A percentile compares a stretch with the other conserved stretches of the same genome.
These are phyloP conservation scores for Phaeolepiota aurea DNA, from an alignment of 768 basidiomycete genomes.

Conservation along the genomic window DNA sequence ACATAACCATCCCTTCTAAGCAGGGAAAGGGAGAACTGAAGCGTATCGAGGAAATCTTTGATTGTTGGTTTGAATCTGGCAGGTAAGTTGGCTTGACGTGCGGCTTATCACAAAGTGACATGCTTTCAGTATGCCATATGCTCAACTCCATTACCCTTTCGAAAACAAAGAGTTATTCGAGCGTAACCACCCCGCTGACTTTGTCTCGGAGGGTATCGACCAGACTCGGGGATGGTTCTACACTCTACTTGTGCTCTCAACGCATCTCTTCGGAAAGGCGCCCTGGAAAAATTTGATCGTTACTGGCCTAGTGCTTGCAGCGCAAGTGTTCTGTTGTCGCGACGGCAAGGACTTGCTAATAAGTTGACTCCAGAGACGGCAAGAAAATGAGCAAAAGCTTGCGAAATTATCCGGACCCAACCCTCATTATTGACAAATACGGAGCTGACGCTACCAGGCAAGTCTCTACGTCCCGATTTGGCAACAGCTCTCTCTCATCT, in stretches of 20 bases:
- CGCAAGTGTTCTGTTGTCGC: slow-evolving; percentile 42
- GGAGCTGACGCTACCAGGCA: slow-evolving; percentile 94
- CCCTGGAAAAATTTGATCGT: slow-evolving; percentile 99
- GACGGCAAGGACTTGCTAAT: slow-evolving; percentile 4
- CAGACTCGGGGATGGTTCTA: slow-evolving; percentile 99
- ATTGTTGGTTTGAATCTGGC: slow-evolving; percentile 99
- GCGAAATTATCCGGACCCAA: slow-evolving; percentile 96
- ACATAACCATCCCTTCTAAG: slow-evolving; percentile 91
- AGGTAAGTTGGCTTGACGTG: slow-evolving; percentile 55
- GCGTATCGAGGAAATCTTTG: slow-evolving; percentile 96
- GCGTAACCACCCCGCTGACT: slow-evolving; percentile 85
- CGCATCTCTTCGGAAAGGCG: slow-evolving; percentile 86
- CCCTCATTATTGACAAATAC: slow-evolving; percentile 79
- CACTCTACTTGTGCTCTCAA: slow-evolving; percentile 92
- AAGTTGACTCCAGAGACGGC: slow-evolving; percentile 56
- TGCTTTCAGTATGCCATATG: slow-evolving; percentile 86
- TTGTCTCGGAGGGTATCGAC: slow-evolving; percentile 97
- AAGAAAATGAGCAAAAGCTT: slow-evolving; percentile 99
- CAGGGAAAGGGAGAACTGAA: slow-evolving; percentile 79
- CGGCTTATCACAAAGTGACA: no score
- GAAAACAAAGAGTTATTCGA: slow-evolving; percentile 91
- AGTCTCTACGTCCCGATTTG: slow-evolving; percentile 2
- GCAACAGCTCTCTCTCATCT: slow-evolving; percentile 4
- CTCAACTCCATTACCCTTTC: slow-evolving; percentile 95
- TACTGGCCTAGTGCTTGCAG: slow-evolving; percentile 90